Evolutionary conservation across 2,329 filamentous ascomycete species (phyloP).

Genomic region (Tolypocladium tropicale): DNA sequence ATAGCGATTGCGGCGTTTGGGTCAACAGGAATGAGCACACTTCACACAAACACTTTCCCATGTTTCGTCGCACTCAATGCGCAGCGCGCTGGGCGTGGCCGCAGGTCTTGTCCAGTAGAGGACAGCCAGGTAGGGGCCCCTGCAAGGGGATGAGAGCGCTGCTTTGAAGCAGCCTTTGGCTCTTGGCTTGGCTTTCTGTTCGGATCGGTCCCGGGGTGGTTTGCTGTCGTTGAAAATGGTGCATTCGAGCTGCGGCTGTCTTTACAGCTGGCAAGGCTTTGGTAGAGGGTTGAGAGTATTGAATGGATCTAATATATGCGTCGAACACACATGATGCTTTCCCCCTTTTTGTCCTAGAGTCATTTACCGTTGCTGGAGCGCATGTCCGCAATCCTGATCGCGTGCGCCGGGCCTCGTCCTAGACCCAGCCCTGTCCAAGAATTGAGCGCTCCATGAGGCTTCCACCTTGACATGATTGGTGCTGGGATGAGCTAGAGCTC

Average conservation of each 20-base stretch:
- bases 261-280: background rate
- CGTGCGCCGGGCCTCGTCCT: background rate
- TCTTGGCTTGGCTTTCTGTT: background rate
- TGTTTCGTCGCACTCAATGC: background rate
- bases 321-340: background rate
- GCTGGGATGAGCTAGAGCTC: background rate
- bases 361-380: no score
- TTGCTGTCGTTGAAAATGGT: background rate
- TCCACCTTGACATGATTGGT: background rate
- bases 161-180: background rate
- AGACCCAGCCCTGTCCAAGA: background rate
- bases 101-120: background rate
- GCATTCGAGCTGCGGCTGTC: background rate
- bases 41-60: background rate
- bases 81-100: background rate
- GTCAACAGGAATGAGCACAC: slow-evolving; percentile 8
- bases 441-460: background rate
- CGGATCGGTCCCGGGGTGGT: background rate
- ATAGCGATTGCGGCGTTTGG: slow-evolving; percentile 30
- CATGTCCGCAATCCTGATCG: no score
- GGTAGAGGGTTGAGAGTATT: background rate
- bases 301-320: slow-evolving; percentile 1
- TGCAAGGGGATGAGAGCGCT: background rate
- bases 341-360: no score
- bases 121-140: background rate